phyloP scores from a whole-genome alignment of 1,284 basidiomycete genomes.

The Tilletia horrida region DNA sequence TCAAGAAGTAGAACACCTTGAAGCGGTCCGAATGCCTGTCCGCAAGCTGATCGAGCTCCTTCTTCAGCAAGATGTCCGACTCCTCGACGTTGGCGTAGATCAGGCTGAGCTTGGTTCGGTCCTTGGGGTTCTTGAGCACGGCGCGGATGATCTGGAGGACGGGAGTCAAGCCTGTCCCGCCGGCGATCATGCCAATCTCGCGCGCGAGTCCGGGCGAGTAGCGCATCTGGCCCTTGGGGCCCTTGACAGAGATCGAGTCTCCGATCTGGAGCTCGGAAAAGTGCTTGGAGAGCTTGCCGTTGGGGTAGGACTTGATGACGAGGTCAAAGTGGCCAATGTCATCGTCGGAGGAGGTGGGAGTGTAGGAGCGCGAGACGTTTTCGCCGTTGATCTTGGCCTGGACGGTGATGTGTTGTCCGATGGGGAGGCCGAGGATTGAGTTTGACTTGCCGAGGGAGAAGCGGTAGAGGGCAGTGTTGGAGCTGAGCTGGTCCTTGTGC shows the following conservation, averaged over 20 bases:
- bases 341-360: conserved; percentile 87
- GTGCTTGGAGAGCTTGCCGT: conserved; percentile 90
- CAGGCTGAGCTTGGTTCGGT: conserved; percentile 81
- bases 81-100: conserved; percentile 86
- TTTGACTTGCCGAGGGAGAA: conserved; percentile 73
- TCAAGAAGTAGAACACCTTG: conserved; percentile 81
- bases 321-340: conserved; percentile 91
- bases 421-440: conserved; percentile 83
- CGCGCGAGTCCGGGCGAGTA: conserved; percentile 56
- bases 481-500: conserved; percentile 80
- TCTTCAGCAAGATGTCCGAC: conserved; percentile 66
- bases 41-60: conserved; percentile 78
- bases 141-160: conserved; percentile 79
- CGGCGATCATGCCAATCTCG: conserved; percentile 89
- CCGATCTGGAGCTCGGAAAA: conserved; percentile 64
- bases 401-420: conserved; percentile 92
- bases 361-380: conserved; percentile 84
- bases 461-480: conserved; percentile 92
- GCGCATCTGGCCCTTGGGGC: conserved; percentile 81
- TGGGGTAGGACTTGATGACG: conserved; percentile 94
- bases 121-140: conserved; percentile 76
- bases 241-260: conserved; percentile 80
- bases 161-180: conserved; percentile 88
- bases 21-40: conserved; percentile 65
- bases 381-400: conserved; percentile 88